These are phyloP conservation scores for Pseudoperonospora humuli DNA, from an alignment of 352 stramenopile genomes.

Conservation along the genomic window DNA sequence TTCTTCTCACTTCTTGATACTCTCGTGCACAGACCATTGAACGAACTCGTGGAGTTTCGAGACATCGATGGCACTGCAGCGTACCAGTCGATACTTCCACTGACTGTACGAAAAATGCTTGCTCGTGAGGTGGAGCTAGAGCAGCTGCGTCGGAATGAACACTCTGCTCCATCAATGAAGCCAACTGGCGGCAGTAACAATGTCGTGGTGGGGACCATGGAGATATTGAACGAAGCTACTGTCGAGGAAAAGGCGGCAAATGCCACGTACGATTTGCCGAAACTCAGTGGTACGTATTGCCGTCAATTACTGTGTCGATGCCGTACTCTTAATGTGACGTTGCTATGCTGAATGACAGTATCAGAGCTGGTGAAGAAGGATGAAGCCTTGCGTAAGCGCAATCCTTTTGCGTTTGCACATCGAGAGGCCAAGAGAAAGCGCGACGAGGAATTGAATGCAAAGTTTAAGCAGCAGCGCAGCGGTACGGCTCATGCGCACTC, in stretches of 20 bases:
- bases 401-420: conserved; percentile 75
- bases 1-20: background rate
- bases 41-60: conserved; percentile 64
- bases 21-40: conserved; percentile 34
- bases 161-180: conserved; percentile 7
- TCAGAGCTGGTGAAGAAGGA: conserved; percentile 52
- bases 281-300: conserved; percentile 41
- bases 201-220: background rate
- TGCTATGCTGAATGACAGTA: conserved; percentile 23
- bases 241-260: conserved; percentile 26
- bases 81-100: conserved; percentile 38
- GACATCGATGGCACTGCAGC: conserved; percentile 23
- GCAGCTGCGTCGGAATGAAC: conserved; percentile 63
- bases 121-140: conserved; percentile 73
- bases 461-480: conserved; percentile 27
- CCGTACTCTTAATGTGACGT: background rate
- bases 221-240: conserved; percentile 12
- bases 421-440: conserved; percentile 77
- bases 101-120: conserved; percentile 69
- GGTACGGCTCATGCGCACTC: conserved; percentile 19
- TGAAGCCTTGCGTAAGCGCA: conserved; percentile 54
- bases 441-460: conserved; percentile 34
- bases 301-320: background rate
- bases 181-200: conserved; percentile 8
- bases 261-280: conserved; percentile 36